A percentile compares a stretch with the other conserved stretches of the same genome.
phyloP scores from a whole-genome alignment of 805 yeast genomes.

The Schwanniomyces pseudopolymorphus region DNA sequence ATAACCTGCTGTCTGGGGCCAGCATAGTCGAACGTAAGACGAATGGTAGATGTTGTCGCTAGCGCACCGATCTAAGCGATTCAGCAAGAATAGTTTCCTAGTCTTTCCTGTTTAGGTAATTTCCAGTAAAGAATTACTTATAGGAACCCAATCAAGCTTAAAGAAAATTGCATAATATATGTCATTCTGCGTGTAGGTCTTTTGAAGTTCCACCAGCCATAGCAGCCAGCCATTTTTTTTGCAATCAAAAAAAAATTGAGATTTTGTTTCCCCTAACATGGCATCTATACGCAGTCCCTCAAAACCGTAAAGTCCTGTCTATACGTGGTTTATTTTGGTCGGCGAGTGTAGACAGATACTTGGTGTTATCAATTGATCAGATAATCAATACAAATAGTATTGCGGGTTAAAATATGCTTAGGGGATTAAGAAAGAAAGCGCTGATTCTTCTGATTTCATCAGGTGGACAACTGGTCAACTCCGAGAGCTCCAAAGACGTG shows the following conservation, averaged over 20 bases:
- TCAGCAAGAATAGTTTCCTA: neutral
- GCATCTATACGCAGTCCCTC: neutral
- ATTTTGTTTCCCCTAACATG: neutral
- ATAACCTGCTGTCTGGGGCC: neutral
- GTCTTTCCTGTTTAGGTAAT: neutral
- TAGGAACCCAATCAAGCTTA: neutral
- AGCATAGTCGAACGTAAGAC: neutral
- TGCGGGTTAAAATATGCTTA: conserved; percentile 25
- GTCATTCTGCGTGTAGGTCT: neutral
- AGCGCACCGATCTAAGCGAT: neutral
- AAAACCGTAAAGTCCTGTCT: conserved; percentile 1
- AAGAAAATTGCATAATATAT: neutral
- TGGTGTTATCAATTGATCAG: neutral
- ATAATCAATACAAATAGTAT: neutral
- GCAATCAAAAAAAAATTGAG: neutral
- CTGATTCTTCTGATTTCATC: conserved; percentile 30
- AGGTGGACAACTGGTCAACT: conserved; percentile 7
- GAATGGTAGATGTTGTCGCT: neutral
- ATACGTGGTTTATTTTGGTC: neutral
- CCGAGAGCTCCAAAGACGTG: conserved; percentile 2
- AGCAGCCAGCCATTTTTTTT: neutral
- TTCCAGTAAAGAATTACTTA: neutral
- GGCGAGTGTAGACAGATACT: neutral
- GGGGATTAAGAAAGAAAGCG: conserved; percentile 40
- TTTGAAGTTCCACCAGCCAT: neutral